Evolutionary conservation across 805 yeast genomes (phyloP), one percentile per base, ranked within the genome.

Genomic region (Candida sanyiensis): DNA sequence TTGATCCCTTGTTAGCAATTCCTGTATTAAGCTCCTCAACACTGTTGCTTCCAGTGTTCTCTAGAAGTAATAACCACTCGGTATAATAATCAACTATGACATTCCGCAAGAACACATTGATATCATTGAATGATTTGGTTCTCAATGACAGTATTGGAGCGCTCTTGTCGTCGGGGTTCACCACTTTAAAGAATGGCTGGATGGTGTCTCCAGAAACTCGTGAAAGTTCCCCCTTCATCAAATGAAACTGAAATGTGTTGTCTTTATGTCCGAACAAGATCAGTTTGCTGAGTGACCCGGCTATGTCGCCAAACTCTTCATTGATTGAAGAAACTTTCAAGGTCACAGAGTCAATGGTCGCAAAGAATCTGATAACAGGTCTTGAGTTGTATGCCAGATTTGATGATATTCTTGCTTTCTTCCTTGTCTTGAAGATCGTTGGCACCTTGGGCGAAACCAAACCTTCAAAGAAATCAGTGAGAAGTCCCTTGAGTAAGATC

Each of bases 41-140:
- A 17, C 28, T 24, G 31, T 27, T 36, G 3, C 33, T 30, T 6
- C 33, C 43, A 6, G 33, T 18, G 6, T 46, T 32, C 10, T 65
- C 74, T 33, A 79, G 61, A 16, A 72, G 41, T 5, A 62, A 44
- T 13, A 83, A 41, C 83, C 89, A 75, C 18, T 62, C 58, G 0
- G 88, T 75, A 48, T 77, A 72, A 48, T 83, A 83, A 28, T 78
- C 75, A 3, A 81, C 7, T 5, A 62, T 47, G 10, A 74, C 38
- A 42, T 78, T 75, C 25, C 73, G 63, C 17, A 81, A 44, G 31
- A 66, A 62, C 2, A 77, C 47, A 20, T 69, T 73, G 6, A 69
- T 37, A 3, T 54, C 55, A 9, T 62, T 60, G 6, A 60, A 61
- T 8, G 59, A 49, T 20, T 57, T 59, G 5, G 63, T 45, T 34